Conservation (phyloP, 176 grass and related monocot genomes). For the Calamus simplicifolius region DNA sequence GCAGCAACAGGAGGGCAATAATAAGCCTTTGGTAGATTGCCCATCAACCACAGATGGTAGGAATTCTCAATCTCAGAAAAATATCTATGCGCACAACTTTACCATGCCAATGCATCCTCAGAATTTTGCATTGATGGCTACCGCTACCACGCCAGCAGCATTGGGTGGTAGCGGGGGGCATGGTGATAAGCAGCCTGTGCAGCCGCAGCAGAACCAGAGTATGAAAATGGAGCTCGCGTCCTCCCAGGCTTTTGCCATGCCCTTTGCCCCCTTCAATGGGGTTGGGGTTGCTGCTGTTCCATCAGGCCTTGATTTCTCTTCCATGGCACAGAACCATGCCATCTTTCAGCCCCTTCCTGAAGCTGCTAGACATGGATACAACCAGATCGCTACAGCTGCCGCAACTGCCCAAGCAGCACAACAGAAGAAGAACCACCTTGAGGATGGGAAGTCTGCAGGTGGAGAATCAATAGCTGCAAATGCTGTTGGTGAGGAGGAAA, state of each 20-base stretch:
- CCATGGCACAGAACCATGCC: slow-evolving; percentile 59
- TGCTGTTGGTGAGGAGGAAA: slow-evolving; percentile 43
- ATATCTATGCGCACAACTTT: slow-evolving; percentile 43
- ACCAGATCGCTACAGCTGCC: slow-evolving; percentile 45
- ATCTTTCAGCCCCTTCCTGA: slow-evolving; percentile 84
- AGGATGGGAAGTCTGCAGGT: slow-evolving; percentile 54
- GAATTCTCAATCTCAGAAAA: slow-evolving; percentile 50
- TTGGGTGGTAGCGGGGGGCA: slow-evolving; percentile 31
- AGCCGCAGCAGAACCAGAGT: slow-evolving; percentile 59
- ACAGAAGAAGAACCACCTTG: slow-evolving; percentile 44
- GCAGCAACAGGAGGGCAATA: slow-evolving; percentile 42
- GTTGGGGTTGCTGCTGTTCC: slow-evolving; percentile 40
- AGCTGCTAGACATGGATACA: slow-evolving; percentile 56
- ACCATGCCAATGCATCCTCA: slow-evolving; percentile 49
- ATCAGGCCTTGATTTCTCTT: slow-evolving; percentile 73
- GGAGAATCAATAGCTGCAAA: slow-evolving; percentile 45
- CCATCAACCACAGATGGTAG: slow-evolving; percentile 36
- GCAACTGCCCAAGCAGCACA: slow-evolving; percentile 45
- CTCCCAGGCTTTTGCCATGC: slow-evolving; percentile 83
- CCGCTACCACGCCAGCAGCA: slow-evolving; percentile 19
- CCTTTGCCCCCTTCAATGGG: slow-evolving; percentile 53
- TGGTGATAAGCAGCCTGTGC: slow-evolving; percentile 46
- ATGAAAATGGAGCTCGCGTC: slow-evolving; percentile 61
- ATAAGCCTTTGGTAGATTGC: slow-evolving; percentile 41
- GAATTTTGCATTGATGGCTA: slow-evolving; percentile 57